phyloP scores from a whole-genome alignment of 805 yeast genomes.

The Metschnikowia dekortorum region DNA sequence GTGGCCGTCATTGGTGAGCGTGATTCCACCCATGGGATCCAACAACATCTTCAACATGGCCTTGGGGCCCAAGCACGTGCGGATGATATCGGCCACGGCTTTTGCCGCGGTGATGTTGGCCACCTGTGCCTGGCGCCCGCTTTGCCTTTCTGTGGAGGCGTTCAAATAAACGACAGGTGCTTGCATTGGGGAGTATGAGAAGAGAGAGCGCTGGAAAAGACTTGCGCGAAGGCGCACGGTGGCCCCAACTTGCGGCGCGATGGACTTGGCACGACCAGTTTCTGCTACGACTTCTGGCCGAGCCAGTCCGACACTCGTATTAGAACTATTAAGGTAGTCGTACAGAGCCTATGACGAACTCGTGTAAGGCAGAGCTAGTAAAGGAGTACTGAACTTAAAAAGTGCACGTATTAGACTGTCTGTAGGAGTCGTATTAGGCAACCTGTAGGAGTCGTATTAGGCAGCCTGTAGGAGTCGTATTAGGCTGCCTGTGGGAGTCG shows the following conservation, averaged over 20 bases:
- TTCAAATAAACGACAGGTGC: constrained; percentile 50
- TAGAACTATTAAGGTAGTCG: too few relatives aligned
- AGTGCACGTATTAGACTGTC: too few relatives aligned
- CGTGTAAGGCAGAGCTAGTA: too few relatives aligned
- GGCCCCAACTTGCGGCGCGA: background rate
- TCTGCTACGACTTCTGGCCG: too few relatives aligned
- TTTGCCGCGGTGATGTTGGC: constrained; percentile 99
- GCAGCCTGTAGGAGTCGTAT: too few relatives aligned
- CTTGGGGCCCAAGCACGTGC: constrained; percentile 98
- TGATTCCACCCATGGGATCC: constrained; percentile 97
- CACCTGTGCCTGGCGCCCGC: constrained; percentile 95
- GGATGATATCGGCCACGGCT: constrained; percentile 94
- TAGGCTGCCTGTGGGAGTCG: too few relatives aligned
- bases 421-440: too few relatives aligned
- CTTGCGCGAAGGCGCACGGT: background rate
- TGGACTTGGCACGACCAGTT: background rate
- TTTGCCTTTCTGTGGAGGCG: constrained; percentile 87
- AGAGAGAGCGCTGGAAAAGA: constrained; percentile 1
- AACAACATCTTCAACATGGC: constrained; percentile 98
- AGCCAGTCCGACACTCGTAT: too few relatives aligned
- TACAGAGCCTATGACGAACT: background rate
- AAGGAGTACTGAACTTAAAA: too few relatives aligned
- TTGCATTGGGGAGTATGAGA: constrained; percentile 28
- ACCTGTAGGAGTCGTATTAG: too few relatives aligned
- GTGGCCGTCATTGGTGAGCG: constrained; percentile 96